phyloP scores from a whole-genome alignment of 495 filamentous ascomycete species.

The Neurospora sp. region DNA sequence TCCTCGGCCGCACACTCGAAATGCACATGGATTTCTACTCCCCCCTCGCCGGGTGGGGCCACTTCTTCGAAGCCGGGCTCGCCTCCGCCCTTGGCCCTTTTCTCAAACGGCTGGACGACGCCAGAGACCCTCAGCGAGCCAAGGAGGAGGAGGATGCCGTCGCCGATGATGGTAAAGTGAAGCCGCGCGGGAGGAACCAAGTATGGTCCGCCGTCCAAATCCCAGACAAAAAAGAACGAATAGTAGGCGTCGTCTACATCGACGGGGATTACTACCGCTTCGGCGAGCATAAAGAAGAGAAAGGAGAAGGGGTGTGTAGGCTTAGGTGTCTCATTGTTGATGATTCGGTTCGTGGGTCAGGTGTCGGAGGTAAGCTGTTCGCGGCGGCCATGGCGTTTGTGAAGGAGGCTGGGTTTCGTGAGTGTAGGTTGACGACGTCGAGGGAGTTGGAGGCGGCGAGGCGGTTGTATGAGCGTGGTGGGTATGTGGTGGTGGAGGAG shows the following conservation, averaged over 20 bases:
- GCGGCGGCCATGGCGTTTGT: slow-evolving; percentile 22
- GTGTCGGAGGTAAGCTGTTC: slow-evolving; percentile 19
- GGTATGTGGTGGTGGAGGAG: slow-evolving; percentile 11
- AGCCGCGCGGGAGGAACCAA: slow-evolving; percentile 5
- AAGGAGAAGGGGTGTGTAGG: slow-evolving; percentile 5
- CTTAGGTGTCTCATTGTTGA: slow-evolving; percentile 27
- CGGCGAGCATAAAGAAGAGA: neutral
- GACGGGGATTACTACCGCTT: slow-evolving; percentile 12
- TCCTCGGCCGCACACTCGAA: slow-evolving; percentile 19
- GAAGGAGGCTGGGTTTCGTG: slow-evolving; percentile 9
- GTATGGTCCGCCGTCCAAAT: slow-evolving; percentile 18
- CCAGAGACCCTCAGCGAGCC: neutral
- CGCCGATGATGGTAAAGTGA: neutral
- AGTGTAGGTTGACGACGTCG: slow-evolving; percentile 18
- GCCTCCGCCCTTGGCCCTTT: slow-evolving; percentile 6
- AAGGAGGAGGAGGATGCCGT: neutral
- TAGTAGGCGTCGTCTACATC: slow-evolving; percentile 21
- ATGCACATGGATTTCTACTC: slow-evolving; percentile 24
- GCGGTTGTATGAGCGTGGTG: slow-evolving; percentile 17
- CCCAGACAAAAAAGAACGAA: slow-evolving; percentile 2
- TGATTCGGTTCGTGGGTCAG: slow-evolving; percentile 11
- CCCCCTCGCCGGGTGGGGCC: slow-evolving; percentile 12
- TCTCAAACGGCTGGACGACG: slow-evolving; percentile 12
- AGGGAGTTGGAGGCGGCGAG: slow-evolving; percentile 10
- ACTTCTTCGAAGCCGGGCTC: slow-evolving; percentile 14